Percentiles rank a stretch among this genome's conserved stretches.
These are phyloP conservation scores for Microdochium trichocladiopsis DNA, from an alignment of 2,329 filamentous ascomycete genomes.

Conservation along the genomic window DNA sequence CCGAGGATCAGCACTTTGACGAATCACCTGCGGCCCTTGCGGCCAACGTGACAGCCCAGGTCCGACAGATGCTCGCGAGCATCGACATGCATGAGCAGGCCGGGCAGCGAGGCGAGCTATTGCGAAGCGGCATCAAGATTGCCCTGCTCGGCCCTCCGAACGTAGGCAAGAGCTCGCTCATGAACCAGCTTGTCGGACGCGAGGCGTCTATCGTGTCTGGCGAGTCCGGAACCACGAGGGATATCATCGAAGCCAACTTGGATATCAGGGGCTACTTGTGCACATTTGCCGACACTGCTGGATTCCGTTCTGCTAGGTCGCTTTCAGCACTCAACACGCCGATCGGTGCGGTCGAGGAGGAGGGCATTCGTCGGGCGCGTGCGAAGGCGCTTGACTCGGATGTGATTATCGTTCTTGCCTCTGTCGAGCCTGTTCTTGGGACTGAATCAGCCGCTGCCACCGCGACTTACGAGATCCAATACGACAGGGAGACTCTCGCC, in stretches of 20 bases:
- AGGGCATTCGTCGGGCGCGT: conserved; percentile 84
- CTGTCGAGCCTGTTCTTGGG: conserved; percentile 46
- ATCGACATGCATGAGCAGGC: conserved; percentile 68
- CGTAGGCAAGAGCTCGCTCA: conserved; percentile 86
- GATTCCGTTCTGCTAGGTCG: conserved; percentile 52
- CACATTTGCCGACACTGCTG: conserved; percentile 92
- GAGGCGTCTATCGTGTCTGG: conserved; percentile 93
- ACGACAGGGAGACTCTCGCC: conserved; percentile 47
- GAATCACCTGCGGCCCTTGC: conserved; percentile 72
- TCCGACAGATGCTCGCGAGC: conserved; percentile 51
- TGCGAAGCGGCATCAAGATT: conserved; percentile 78
- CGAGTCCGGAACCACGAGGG: conserved; percentile 88
- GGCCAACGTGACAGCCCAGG: conserved; percentile 58
- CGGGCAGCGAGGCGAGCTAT: conserved; percentile 72
- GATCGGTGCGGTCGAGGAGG: conserved; percentile 73
- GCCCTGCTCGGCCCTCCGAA: conserved; percentile 89
- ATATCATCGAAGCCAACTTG: conserved; percentile 86
- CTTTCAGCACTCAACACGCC: conserved; percentile 7
- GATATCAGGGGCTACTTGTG: conserved; percentile 88
- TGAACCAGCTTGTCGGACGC: conserved; percentile 83
- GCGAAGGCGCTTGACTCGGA: conserved; percentile 77
- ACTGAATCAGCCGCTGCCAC: conserved; percentile 15
- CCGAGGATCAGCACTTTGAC: conserved; percentile 95
- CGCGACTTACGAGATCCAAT: conserved; percentile 33
- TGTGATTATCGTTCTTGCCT: conserved; percentile 74